Evolutionary conservation across 208 protist species (phyloP), one percentile per base, ranked within the genome.

Genomic region (Vickermania spadyakhi): DNA sequence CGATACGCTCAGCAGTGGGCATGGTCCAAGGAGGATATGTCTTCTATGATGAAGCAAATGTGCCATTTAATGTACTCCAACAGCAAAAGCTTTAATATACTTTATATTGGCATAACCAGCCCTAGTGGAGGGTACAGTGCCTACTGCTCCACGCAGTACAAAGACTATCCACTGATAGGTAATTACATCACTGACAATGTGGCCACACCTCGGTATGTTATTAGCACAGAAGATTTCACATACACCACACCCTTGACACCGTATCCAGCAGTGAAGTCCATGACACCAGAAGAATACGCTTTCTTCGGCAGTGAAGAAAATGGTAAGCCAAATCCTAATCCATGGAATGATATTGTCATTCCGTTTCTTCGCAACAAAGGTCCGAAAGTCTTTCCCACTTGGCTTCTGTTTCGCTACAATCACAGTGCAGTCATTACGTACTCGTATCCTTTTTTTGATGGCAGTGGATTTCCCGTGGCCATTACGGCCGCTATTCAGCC

Each of bases 61-160:
- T 87, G 80, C 60, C 41, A 28, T 27, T 22, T 55, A 11, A 22
- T 28, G 7, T 11, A 5, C n/a, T 5, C 7, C n/a, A 22, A 27
- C 11, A 55, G 51, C 21, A 3, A 2, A 0, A 58, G 55, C 25
- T 49, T 58, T 5, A 52, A 63, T 49, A 41, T 84, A 26, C 68
- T 87, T 3, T 86, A 81, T 62, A 52, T 86, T 23, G 66, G 59
- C 21, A 23, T 87, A 1, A 76, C 58, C 58, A 81, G 75, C 60
- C 80, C 80, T 7, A 70, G 67, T 52, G 59, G 65, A 14, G 80
- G 76, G n/a, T 87, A 74, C 63, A 67, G 80, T 60, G 80, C 76
- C 21, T 87, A 78, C 62, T 87, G 80, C 70, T 77, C 73, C 2
- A 49, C 30, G 25, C 80, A 87, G 70, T 81, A 84, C 62, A 11